Evolutionary conservation across 352 stramenopile genomes (phyloP).

Genomic region (Globisporangium nagaii): DNA sequence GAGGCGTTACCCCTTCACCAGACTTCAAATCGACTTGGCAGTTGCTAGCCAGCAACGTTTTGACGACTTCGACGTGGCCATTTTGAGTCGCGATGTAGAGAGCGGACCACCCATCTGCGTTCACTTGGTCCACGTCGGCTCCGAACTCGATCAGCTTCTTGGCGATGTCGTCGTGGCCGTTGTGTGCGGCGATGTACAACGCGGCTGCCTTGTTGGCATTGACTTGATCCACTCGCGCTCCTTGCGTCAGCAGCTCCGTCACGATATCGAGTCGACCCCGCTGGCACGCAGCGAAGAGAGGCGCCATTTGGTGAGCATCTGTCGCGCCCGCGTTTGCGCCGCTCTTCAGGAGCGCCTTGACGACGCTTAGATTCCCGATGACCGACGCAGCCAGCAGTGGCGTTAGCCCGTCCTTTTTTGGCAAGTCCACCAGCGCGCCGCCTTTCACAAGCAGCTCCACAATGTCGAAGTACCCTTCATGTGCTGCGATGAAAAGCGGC

Average conservation of each 20-base stretch:
- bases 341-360: conserved; percentile 36
- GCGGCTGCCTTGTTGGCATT: neutral
- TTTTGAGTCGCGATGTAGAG: conserved; percentile 1
- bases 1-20: neutral
- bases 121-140: neutral
- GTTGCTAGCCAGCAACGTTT: neutral
- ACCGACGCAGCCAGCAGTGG: neutral
- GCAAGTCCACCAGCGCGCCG: neutral
- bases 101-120: neutral
- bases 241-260: neutral
- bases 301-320: neutral
- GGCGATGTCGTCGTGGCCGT: neutral
- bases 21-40: neutral
- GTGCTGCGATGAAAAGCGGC: neutral
- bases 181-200: conserved; percentile 1
- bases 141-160: neutral
- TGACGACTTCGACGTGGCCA: neutral
- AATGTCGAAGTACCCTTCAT: too few species aligned
- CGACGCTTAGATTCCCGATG: neutral
- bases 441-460: too few species aligned
- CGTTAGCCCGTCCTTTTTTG: neutral
- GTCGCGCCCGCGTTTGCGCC: neutral
- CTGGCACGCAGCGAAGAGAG: neutral
- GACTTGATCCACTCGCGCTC: neutral
- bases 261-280: neutral